Conservation (phyloP, 306 rosid species). For the Dryas alaskensis region DNA sequence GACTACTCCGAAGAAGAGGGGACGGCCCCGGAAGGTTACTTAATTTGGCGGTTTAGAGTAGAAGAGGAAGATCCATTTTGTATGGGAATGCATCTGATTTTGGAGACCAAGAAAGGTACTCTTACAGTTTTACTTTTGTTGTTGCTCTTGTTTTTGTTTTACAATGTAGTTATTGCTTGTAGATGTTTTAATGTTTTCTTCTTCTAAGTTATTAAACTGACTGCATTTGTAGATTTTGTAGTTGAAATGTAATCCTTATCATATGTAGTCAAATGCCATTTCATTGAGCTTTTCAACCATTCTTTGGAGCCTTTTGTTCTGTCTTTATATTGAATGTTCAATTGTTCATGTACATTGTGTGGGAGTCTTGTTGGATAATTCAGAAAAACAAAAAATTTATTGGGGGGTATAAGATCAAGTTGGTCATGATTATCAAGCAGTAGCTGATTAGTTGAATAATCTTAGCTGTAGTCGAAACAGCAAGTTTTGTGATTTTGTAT, state of each 20-base stretch:
- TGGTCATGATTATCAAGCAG: too few species aligned
- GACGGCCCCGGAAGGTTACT: slow-evolving; percentile 44
- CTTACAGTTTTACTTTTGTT: slow-evolving; percentile 6
- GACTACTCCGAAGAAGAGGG: slow-evolving; percentile 42
- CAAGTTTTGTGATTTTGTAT: neutral
- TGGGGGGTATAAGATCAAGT: neutral
- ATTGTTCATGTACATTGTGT: too few species aligned
- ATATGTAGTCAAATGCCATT: neutral
- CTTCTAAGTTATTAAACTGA: slow-evolving; percentile 6
- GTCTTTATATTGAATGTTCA: neutral
- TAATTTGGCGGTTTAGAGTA: slow-evolving; percentile 3
- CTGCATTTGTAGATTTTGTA: slow-evolving; percentile 9
- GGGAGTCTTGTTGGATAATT: neutral
- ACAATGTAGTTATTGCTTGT: slow-evolving; percentile 7
- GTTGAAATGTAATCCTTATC: slow-evolving; percentile 1
- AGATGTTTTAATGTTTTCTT: neutral
- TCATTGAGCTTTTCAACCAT: neutral
- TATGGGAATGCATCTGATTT: slow-evolving; percentile 8
- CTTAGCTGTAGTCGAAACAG: neutral
- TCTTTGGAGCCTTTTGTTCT: neutral
- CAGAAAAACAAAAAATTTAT: too few species aligned
- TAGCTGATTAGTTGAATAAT: neutral
- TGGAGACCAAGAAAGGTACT: slow-evolving; percentile 19
- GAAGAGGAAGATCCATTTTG: neutral
- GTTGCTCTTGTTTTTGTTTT: slow-evolving; percentile 3